phyloP scores from a whole-genome alignment of 352 stramenopile species.

The Phytophthora boehmeriae region DNA sequence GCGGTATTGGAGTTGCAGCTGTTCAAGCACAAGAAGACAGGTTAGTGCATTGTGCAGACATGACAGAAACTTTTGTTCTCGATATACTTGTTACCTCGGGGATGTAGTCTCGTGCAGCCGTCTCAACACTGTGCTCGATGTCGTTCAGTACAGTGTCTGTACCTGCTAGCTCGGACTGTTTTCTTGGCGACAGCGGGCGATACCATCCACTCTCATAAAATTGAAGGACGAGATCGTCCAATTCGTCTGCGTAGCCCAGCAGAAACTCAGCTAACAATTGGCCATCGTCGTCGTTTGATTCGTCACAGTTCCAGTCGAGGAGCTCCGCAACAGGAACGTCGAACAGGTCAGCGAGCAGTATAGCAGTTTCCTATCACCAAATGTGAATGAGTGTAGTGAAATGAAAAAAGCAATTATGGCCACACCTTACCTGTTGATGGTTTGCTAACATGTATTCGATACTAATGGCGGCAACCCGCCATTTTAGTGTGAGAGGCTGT shows the following conservation, averaged over 20 bases:
- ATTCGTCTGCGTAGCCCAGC: constrained; percentile 42
- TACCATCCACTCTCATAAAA: constrained; percentile 65
- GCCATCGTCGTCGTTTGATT: constrained; percentile 19
- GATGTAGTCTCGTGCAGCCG: constrained; percentile 45
- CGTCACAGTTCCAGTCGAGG: constrained; percentile 16
- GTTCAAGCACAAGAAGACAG: neutral
- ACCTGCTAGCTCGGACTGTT: constrained; percentile 13
- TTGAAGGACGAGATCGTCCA: constrained; percentile 38
- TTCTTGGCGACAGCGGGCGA: constrained; percentile 34
- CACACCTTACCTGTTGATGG: constrained; percentile 22
- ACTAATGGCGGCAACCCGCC: constrained; percentile 55
- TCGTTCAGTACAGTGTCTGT: constrained; percentile 24
- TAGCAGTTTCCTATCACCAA: constrained; percentile 18
- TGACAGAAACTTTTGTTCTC: neutral
- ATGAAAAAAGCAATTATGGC: neutral
- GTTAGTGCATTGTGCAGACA: neutral
- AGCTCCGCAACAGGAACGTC: constrained; percentile 16
- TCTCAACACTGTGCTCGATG: constrained; percentile 39
- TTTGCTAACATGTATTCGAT: constrained; percentile 54
- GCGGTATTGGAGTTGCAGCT: constrained; percentile 32
- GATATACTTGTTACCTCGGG: constrained; percentile 26
- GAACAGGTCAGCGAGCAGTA: constrained; percentile 30
- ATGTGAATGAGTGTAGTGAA: neutral
- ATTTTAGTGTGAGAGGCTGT: constrained; percentile 63
- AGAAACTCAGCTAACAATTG: constrained; percentile 38